Conservation (phyloP, 768 basidiomycete species). For the Trametes maxima region DNA sequence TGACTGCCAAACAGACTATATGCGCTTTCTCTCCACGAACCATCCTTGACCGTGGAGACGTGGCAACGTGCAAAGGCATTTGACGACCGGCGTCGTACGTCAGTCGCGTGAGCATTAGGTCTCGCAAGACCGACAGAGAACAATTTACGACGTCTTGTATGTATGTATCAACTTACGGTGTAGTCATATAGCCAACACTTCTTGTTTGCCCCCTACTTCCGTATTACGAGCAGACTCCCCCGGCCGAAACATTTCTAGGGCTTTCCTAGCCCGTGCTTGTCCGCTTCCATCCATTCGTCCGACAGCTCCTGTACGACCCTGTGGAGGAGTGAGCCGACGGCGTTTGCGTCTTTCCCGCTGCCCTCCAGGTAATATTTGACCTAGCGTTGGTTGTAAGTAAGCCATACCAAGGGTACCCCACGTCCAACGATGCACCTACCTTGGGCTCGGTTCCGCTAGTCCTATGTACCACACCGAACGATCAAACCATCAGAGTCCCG, state of each 20-base stretch:
- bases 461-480: slow-evolving; percentile 36
- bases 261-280: slow-evolving; percentile 47
- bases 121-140: not conserved
- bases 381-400: slow-evolving; percentile 26
- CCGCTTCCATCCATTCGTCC: slow-evolving; percentile 68
- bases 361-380: slow-evolving; percentile 93
- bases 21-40: slow-evolving; percentile 60
- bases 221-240: not conserved
- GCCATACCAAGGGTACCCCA: slow-evolving; percentile 16
- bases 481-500: not conserved
- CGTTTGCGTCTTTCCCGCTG: slow-evolving; percentile 51
- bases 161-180: not conserved
- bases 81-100: slow-evolving; percentile 47
- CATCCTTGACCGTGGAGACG: slow-evolving; percentile 53
- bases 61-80: slow-evolving; percentile 71
- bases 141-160: not conserved
- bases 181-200: not conserved
- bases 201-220: slow-evolving; percentile 6
- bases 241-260: slow-evolving; percentile 1
- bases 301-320: slow-evolving; percentile 63
- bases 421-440: slow-evolving; percentile 40
- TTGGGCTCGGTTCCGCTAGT: slow-evolving; percentile 93
- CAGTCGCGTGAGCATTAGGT: not conserved
- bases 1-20: slow-evolving; percentile 48
- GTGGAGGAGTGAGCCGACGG: slow-evolving; percentile 52